These are phyloP conservation scores for Spirogloea muscicola DNA, from an alignment of 139 green algal genomes.

Conservation along the genomic window DNA sequence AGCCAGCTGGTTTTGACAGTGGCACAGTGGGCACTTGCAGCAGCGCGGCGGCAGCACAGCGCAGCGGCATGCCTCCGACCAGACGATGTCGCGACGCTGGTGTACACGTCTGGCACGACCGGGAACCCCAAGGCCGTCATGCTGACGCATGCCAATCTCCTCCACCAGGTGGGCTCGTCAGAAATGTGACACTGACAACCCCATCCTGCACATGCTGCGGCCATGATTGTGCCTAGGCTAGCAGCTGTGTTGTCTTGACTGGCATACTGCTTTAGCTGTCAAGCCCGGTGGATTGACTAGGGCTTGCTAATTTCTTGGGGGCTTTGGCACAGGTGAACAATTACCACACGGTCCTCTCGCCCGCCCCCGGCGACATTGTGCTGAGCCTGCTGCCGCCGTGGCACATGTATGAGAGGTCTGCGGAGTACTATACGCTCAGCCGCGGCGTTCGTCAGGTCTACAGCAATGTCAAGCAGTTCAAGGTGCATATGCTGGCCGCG, in stretches of 20 bases:
- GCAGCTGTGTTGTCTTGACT: no score
- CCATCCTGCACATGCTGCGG: no score
- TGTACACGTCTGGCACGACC: slow-evolving; percentile 70
- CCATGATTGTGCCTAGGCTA: no score
- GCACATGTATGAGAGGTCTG: slow-evolving; percentile 86
- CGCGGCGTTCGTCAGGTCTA: slow-evolving; percentile 62
- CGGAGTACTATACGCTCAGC: slow-evolving; percentile 64
- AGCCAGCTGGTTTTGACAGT: no score
- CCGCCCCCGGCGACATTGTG: slow-evolving; percentile 39
- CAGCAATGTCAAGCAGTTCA: slow-evolving; percentile 75
- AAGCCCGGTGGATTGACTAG: neutral
- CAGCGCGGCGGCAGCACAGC: no score
- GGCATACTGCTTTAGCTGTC: no score
- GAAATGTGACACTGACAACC: no score
- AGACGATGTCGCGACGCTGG: slow-evolving; percentile 44
- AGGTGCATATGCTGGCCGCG: no score
- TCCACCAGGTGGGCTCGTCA: slow-evolving; percentile 75
- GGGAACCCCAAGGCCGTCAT: slow-evolving; percentile 77
- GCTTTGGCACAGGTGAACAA: slow-evolving; percentile 27
- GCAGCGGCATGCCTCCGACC: neutral
- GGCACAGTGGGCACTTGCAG: no score
- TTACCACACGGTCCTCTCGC: neutral
- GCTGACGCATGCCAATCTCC: slow-evolving; percentile 76
- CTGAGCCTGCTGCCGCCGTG: slow-evolving; percentile 86
- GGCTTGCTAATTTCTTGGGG: neutral